Base-by-base conservation (phyloP, 345 rosid species). In the Carallia brachiata region DNA sequence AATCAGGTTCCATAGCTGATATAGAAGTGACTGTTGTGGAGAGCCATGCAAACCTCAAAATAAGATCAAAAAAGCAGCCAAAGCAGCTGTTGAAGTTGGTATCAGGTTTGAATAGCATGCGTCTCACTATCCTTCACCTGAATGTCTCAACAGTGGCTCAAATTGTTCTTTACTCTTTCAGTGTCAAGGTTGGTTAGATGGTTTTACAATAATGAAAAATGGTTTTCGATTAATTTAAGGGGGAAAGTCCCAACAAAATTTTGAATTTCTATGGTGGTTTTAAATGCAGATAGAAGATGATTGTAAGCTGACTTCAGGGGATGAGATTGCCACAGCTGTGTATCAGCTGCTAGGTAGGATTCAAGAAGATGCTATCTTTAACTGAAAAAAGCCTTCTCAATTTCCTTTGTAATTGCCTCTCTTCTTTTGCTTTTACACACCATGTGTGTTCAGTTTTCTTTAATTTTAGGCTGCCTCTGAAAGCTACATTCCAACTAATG, bases 21-120 rank as follows among this genome's bases (percentile, higher is more conserved):
- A 80, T 94, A 59, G 93, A 94, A 82, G 97, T 90, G 74, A 86
- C 85, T 61, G 84, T 91, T 80, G 92, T 90, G 23, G 98, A 91
- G 75, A 83, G 86, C 70, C 96, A 94, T 69, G 97, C 97, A 37
- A 91, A 78, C 74, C 77, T 94, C 40, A 94, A 86, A 71, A 90
- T 94, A 77, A 85, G 97, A 76, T 78, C 92, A 37, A 87, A 78
- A 70, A 80, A 71, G 74, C 74, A 84, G 72, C 88, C 97, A 8
- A 90, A 85, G 71, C 93, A 86, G 83, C 90, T 94, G 54, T 55
- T 88, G 71, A 86, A 82, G 73, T 28, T 94, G 44, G 87, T 87
- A 55, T 78, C 96, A 8, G 92, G 90, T 34, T 61, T 94, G 79
- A 91, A 85, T 8, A 77, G 7, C 64, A 57, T 91, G 85, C 79